phyloP scores from a whole-genome alignment of 2,329 filamentous ascomycete genomes.

The Colletotrichum cordylinicola region DNA sequence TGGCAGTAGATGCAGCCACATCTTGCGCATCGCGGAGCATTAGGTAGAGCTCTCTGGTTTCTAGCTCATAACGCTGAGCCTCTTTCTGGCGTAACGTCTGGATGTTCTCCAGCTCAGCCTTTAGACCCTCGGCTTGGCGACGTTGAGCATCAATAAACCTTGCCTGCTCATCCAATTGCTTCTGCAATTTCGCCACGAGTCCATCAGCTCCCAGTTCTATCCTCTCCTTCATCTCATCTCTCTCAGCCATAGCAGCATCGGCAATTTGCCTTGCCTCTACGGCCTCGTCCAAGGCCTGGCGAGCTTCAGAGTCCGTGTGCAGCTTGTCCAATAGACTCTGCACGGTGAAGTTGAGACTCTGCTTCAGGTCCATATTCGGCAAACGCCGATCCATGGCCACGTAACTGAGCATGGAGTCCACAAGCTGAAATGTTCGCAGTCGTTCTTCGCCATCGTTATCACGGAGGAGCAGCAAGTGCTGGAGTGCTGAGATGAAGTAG shows the following conservation, averaged over 20 bases:
- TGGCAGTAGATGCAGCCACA: constrained; percentile 85
- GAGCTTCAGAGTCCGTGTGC: constrained; percentile 93
- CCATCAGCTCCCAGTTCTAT: constrained; percentile 93
- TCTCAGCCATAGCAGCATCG: constrained; percentile 93
- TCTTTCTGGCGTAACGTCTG: constrained; percentile 89
- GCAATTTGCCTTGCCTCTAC: constrained; percentile 90
- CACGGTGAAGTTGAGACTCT: constrained; percentile 96
- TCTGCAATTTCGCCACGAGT: constrained; percentile 89
- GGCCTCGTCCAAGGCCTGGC: constrained; percentile 90
- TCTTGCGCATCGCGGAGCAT: constrained; percentile 99
- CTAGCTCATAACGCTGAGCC: constrained; percentile 91
- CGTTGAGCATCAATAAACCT: constrained; percentile 88
- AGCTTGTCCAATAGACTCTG: constrained; percentile 94
- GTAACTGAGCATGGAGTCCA: constrained; percentile 98
- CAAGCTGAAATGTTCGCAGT: constrained; percentile 93
- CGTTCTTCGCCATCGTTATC: constrained; percentile 93
- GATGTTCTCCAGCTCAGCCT: constrained; percentile 86
- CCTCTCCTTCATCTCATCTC: constrained; percentile 90
- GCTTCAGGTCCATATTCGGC: constrained; percentile 97
- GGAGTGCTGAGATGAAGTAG: constrained; percentile 94
- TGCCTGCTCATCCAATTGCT: constrained; percentile 90
- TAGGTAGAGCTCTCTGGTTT: constrained; percentile 94
- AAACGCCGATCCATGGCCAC: constrained; percentile 96
- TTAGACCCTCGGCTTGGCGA: constrained; percentile 85
- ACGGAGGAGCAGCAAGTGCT: constrained; percentile 91